Evolutionary conservation across 495 filamentous ascomycete genomes (phyloP).

Genomic region (Halenospora varia): DNA sequence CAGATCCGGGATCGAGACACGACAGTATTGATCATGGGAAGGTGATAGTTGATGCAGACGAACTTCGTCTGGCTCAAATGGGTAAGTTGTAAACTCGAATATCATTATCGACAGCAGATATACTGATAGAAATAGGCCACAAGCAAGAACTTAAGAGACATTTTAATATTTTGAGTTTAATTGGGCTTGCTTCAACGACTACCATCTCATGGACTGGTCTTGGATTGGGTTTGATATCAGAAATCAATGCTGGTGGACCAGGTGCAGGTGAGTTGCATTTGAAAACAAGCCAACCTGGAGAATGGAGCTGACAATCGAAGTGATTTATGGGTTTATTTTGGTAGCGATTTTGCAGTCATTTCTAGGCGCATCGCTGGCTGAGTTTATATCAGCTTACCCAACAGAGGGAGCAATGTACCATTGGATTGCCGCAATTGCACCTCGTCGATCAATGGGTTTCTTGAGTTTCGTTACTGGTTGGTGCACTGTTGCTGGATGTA

Average conservation of each 20-base stretch:
- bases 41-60: constrained; percentile 32
- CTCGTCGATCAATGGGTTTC: constrained; percentile 30
- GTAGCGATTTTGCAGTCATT: neutral
- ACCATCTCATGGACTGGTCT: constrained; percentile 42
- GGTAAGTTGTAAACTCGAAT: constrained; percentile 22
- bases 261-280: constrained; percentile 28
- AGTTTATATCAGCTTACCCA: constrained; percentile 2
- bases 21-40: constrained; percentile 8
- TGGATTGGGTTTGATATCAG: constrained; percentile 36
- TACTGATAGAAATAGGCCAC: constrained; percentile 27
- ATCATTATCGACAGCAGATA: neutral
- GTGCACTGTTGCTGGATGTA: constrained; percentile 39
- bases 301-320: constrained; percentile 13
- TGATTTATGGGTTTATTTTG: constrained; percentile 35
- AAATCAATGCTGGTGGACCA: constrained; percentile 37
- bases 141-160: constrained; percentile 38
- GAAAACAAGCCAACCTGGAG: neutral
- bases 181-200: constrained; percentile 37
- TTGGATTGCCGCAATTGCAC: constrained; percentile 2
- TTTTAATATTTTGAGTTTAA: constrained; percentile 37
- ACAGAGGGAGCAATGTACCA: constrained; percentile 6
- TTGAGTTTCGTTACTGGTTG: constrained; percentile 39
- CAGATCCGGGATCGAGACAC: neutral
- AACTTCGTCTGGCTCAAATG: constrained; percentile 40
- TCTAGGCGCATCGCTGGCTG: neutral